These are phyloP conservation scores for Pseudogymnoascus sp. DNA, from an alignment of 2,329 filamentous ascomycete genomes.

Conservation along the genomic window DNA sequence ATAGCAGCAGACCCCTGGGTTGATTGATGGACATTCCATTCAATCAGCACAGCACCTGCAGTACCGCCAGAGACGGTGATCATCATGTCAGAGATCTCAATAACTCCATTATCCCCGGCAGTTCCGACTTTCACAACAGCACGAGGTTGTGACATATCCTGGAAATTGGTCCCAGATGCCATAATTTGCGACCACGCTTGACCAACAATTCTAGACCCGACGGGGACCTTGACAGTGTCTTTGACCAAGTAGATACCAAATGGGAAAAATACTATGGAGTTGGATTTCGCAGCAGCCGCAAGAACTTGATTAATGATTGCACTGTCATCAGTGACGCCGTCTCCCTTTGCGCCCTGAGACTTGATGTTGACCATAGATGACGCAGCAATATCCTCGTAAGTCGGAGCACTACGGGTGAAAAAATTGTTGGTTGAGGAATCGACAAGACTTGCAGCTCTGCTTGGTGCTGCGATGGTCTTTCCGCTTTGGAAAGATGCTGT, in stretches of 20 bases:
- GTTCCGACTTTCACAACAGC: slow-evolving; percentile 45
- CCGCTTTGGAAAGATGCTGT: too few relatives aligned
- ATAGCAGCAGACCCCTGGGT: slow-evolving; percentile 40
- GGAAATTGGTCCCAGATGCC: slow-evolving; percentile 37
- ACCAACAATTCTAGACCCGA: slow-evolving; percentile 33
- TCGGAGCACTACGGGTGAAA: too few relatives aligned
- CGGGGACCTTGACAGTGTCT: slow-evolving; percentile 39
- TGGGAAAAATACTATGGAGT: slow-evolving; percentile 50
- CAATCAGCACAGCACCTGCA: slow-evolving; percentile 54
- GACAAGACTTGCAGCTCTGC: too few relatives aligned
- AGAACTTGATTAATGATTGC: too few relatives aligned
- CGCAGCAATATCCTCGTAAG: too few relatives aligned
- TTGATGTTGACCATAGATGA: too few relatives aligned
- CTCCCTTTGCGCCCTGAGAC: too few relatives aligned
- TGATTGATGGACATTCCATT: slow-evolving; percentile 56
- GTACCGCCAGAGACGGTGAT: slow-evolving; percentile 53
- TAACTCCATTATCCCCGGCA: slow-evolving; percentile 45
- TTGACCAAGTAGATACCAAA: slow-evolving; percentile 48
- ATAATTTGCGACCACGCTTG: slow-evolving; percentile 37
- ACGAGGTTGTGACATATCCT: slow-evolving; percentile 36
- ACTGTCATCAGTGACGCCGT: too few relatives aligned
- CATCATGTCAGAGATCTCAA: slow-evolving; percentile 57
- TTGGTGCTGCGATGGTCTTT: too few relatives aligned
- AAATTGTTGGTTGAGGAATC: too few relatives aligned
- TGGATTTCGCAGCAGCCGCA: too few relatives aligned